Base-by-base conservation (phyloP, 108 stramenopile species). In the Pseudonitzschia multiseries region DNA sequence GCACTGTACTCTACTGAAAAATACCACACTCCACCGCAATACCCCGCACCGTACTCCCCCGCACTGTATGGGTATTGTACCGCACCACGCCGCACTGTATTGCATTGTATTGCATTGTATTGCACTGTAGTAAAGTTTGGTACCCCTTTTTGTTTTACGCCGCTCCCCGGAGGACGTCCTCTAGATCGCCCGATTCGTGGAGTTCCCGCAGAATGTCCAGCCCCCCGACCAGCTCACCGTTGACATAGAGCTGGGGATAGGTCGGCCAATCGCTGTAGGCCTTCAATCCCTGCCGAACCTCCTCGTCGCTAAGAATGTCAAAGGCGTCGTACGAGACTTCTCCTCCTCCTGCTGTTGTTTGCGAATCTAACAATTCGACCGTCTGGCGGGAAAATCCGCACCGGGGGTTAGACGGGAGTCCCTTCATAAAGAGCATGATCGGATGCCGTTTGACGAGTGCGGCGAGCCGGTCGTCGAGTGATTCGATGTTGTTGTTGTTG, bases 391-490 rank as follows among this genome's bases (percentile, higher is more conserved):
- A 90, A 73, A 99, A 99, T 6, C 96, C 96, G 69, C 98, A 99
- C 57, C 77, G 76, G 2, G 97, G 97, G 31, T 85, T 81, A 46
- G 88, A 91, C 18, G 98, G 96, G 0, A 96, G 71, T 59, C 98
- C 98, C 79, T 99, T 99, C 98, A 99, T 99, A 76, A 99, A 99
- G 5, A 99, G 74, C 91, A 99, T 93, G 67, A 97, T 86, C 41
- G 84, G 78, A 36, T 83, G 76, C 29, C 84, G 69, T 28, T 70
- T 73, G 24, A 91, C 69, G 26, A 97, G 72, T 75, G 76, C 72
- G 17, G 69, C 31, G 29, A 96, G 79, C 62, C 86, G 84, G 43
- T 89, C 84, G 26, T 88, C 56, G 54, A 95, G 66, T 8, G 83
- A 65, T 64, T 62, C 63, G 22, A 52, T 28, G 65, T 54, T 54